Evolutionary conservation across 2,329 filamentous ascomycete species (phyloP), one percentile per base, ranked within the genome.

Genomic region (Xylaria sp.): DNA sequence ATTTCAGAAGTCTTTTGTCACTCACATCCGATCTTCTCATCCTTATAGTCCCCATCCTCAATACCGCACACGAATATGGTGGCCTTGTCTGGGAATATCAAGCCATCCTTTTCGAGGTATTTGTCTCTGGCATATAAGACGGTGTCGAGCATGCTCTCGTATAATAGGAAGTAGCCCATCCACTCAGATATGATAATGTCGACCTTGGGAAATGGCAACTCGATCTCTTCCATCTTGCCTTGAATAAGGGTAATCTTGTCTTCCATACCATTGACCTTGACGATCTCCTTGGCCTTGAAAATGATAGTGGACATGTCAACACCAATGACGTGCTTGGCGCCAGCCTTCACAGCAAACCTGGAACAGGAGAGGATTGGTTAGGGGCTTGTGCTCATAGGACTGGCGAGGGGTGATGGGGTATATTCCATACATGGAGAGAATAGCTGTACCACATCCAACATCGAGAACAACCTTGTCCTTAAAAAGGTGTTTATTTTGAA

Each of bases 251-350:
- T 98, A 77, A 99, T 97, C 86, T 97, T 96, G 81, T 94, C 90
- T 54, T 90, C 85, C 85, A 99, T 88, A 71, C 94, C 93, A 78
- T 99, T 99, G 70, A 85, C 86, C 76, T 88, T 88, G 74, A 98
- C 95, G 68, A 99, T 99, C 83, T 98, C 91, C 73, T 88, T 89
- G 44, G 95, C 95, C 85, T 99, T 99, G 81, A 96, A 92, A 80
- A 99, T 97, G 79, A 99, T 99, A 71, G 94, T 97, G 33, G 95
- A 99, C 94, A 98, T 99, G 79, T 99, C 95, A 59, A 99, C 95
- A 72, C 95, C 95, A 70, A 98, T 96, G 70, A 99, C 95, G 79
- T 99, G 95, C 82, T 97, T 98, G 62, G 95, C 95, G 75, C 95
- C 95, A 64, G 95, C 93, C 81, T 90, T 93, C 64, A 92, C 93